Evolutionary conservation across 1,284 basidiomycete genomes (phyloP).

Genomic region (Ceratobasidium sp.): DNA sequence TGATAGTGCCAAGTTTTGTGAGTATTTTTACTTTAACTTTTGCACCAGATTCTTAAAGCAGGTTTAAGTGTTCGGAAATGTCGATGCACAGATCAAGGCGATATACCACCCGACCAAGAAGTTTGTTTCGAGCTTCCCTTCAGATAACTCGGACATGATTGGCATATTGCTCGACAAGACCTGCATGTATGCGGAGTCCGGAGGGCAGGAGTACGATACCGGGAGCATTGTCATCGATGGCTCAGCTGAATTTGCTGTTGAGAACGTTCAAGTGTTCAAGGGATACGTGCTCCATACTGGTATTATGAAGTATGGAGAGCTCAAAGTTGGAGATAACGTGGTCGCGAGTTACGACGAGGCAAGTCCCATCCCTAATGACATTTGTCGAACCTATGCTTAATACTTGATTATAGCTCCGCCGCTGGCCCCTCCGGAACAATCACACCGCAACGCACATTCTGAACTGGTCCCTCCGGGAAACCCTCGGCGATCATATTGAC

Average conservation of each 20-base stretch:
- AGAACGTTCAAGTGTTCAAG: constrained; percentile 89
- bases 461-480: constrained; percentile 92
- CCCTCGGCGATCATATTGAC: constrained; percentile 96
- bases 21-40: constrained; percentile 54
- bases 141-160: constrained; percentile 71
- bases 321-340: constrained; percentile 78
- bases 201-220: constrained; percentile 97
- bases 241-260: constrained; percentile 91
- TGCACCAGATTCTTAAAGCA: too few relatives aligned
- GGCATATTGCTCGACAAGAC: constrained; percentile 93
- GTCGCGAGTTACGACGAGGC: constrained; percentile 83
- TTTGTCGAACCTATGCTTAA: constrained; percentile 41
- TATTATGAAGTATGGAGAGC: constrained; percentile 80
- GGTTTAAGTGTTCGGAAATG: constrained; percentile 75
- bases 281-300: constrained; percentile 94
- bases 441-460: constrained; percentile 99
- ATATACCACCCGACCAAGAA: constrained; percentile 91
- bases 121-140: constrained; percentile 69
- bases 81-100: constrained; percentile 82
- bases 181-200: constrained; percentile 98
- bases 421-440: constrained; percentile 96
- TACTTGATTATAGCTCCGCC: constrained; percentile 73
- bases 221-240: constrained; percentile 95
- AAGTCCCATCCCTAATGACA: constrained; percentile 48
- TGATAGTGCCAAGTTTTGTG: constrained; percentile 91